phyloP scores from a whole-genome alignment of 1,139 yeast genomes.

The Kluyveromyces marxianus region DNA sequence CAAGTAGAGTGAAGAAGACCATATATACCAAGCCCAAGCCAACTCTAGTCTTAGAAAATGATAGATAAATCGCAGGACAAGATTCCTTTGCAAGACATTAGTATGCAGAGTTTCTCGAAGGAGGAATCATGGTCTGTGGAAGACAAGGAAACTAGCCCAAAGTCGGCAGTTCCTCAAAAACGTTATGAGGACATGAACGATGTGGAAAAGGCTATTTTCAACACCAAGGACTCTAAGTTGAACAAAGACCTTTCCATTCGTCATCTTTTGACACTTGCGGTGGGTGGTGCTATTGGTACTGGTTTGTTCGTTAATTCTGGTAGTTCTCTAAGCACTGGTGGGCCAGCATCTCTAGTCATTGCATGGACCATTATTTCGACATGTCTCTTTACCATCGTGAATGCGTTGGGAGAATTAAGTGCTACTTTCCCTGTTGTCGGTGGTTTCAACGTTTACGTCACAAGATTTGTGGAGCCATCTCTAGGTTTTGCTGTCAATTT shows the following conservation, averaged over 20 bases:
- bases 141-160: not conserved
- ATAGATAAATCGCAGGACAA: not conserved
- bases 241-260: conserved; percentile 53
- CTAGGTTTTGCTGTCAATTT: conserved; percentile 73
- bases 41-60: not conserved
- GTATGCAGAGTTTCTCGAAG: not conserved
- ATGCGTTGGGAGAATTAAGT: conserved; percentile 61
- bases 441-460: conserved; percentile 60
- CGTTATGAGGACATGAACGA: conserved; percentile 32
- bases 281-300: conserved; percentile 81
- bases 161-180: conserved; percentile 5
- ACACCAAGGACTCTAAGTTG: conserved; percentile 63
- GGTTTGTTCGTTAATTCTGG: conserved; percentile 60
- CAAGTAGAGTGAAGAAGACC: not conserved
- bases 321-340: conserved; percentile 53
- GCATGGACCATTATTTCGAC: conserved; percentile 44
- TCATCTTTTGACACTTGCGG: conserved; percentile 72
- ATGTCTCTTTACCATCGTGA: conserved; percentile 59
- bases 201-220: conserved; percentile 56
- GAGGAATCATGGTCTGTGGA: conserved; percentile 4
- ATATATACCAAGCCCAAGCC: not conserved
- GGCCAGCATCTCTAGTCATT: conserved; percentile 59
- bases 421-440: conserved; percentile 64
- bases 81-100: not conserved
- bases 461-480: conserved; percentile 59